phyloP scores from a whole-genome alignment of 495 filamentous ascomycete species.

The Hypoxylon trugodes region DNA sequence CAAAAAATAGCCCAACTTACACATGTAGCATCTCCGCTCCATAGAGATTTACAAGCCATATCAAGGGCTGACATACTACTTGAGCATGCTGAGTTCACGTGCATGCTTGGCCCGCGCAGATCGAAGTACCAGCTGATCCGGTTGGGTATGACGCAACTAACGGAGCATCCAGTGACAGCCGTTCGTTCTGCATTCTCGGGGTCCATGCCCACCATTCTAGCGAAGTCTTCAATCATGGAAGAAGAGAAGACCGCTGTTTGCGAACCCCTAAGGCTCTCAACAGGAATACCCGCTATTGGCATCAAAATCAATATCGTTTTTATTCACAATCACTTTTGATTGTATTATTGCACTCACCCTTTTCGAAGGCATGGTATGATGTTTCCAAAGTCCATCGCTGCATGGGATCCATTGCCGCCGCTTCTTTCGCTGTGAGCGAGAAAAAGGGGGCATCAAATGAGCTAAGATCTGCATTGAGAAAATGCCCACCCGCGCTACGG shows the following conservation, averaged over 20 bases:
- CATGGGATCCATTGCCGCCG: constrained; percentile 46
- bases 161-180: constrained; percentile 1
- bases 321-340: neutral
- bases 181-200: constrained; percentile 15
- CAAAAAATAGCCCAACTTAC: too few relatives aligned
- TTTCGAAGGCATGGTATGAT: constrained; percentile 61
- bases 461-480: constrained; percentile 48
- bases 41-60: constrained; percentile 77
- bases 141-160: constrained; percentile 5
- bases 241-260: constrained; percentile 31
- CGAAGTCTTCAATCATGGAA: constrained; percentile 38
- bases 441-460: constrained; percentile 63
- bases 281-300: constrained; percentile 39
- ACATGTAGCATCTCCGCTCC: constrained; percentile 51
- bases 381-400: constrained; percentile 56
- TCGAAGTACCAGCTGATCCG: constrained; percentile 27
- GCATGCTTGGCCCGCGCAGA: constrained; percentile 31
- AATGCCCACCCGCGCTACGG: constrained; percentile 1
- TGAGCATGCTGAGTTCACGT: constrained; percentile 64
- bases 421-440: constrained; percentile 61
- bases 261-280: constrained; percentile 23
- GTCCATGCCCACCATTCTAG: constrained; percentile 22
- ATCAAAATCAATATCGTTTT: neutral
- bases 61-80: constrained; percentile 68
- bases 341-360: constrained; percentile 25